Conservation (phyloP, 2,329 filamentous ascomycete genomes). For the Triangularia verruculosa region DNA sequence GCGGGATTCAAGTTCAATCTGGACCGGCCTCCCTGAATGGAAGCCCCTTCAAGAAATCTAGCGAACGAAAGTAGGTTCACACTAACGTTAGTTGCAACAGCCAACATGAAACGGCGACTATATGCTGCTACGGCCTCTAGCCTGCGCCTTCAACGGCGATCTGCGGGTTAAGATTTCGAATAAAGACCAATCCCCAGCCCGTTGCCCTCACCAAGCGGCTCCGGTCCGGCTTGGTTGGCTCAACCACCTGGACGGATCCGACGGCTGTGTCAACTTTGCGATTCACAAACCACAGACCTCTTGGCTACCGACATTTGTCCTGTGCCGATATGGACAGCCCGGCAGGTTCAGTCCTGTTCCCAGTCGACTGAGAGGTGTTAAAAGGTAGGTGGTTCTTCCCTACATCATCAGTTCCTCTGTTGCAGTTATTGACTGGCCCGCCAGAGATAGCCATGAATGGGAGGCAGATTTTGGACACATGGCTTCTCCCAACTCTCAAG, state of each 20-base stretch:
- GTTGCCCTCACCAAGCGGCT: neutral
- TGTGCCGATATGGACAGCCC: neutral
- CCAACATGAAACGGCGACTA: conserved; percentile 1
- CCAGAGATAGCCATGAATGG: neutral
- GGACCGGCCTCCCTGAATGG: neutral
- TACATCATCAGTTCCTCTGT: neutral
- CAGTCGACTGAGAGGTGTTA: neutral
- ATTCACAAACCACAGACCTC: neutral
- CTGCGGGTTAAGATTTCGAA: neutral
- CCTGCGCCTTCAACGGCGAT: neutral
- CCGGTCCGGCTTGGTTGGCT: neutral
- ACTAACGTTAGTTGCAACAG: neutral
- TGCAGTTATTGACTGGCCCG: neutral
- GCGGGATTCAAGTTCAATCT: neutral
- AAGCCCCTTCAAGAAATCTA: neutral
- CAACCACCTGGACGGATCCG: neutral
- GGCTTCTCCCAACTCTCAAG: neutral
- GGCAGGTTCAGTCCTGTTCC: neutral
- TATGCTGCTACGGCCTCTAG: neutral
- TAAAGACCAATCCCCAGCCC: neutral
- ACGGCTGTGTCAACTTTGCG: neutral
- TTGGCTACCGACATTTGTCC: neutral
- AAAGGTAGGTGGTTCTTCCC: neutral
- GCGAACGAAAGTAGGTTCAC: neutral
- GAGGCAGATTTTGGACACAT: neutral